A percentile compares a stretch with the other conserved stretches of the same genome.
Evolutionary conservation across 2,329 filamentous ascomycete genomes (phyloP).

Genomic region (Trichoderma arundinaceum): DNA sequence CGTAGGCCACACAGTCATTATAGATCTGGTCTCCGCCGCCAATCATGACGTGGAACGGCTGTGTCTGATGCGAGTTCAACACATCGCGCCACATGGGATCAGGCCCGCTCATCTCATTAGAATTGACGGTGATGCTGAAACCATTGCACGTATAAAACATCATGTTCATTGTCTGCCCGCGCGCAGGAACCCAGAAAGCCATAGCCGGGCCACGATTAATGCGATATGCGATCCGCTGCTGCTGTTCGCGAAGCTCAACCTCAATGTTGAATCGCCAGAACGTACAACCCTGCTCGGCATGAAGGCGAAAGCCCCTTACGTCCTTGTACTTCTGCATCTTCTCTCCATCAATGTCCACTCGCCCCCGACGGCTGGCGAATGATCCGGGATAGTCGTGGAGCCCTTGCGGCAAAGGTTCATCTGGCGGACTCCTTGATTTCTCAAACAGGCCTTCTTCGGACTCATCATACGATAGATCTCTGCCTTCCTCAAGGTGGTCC

Average conservation of each 20-base stretch:
- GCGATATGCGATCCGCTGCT: slow-evolving; percentile 90
- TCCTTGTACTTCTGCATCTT: slow-evolving; percentile 81
- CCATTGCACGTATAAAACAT: slow-evolving; percentile 99
- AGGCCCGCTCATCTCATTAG: slow-evolving; percentile 83
- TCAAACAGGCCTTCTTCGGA: slow-evolving; percentile 85
- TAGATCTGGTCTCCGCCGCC: slow-evolving; percentile 97
- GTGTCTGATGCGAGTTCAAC: slow-evolving; percentile 85
- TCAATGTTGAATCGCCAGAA: slow-evolving; percentile 99
- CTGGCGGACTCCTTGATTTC: slow-evolving; percentile 60
- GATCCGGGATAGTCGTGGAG: slow-evolving; percentile 57
- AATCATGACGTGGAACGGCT: slow-evolving; percentile 97
- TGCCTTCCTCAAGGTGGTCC: slow-evolving; percentile 79
- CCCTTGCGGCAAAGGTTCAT: slow-evolving; percentile 51
- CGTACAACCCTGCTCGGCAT: slow-evolving; percentile 83
- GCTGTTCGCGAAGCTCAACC: slow-evolving; percentile 77
- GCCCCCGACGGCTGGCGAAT: slow-evolving; percentile 60
- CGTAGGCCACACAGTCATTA: slow-evolving; percentile 80
- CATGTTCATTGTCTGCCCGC: slow-evolving; percentile 89
- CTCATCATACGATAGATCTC: slow-evolving; percentile 80
- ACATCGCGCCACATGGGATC: slow-evolving; percentile 98
- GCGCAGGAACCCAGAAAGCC: slow-evolving; percentile 92
- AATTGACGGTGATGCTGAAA: slow-evolving; percentile 80
- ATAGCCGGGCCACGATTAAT: slow-evolving; percentile 90
- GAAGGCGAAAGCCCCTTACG: slow-evolving; percentile 79
- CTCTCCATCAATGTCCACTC: slow-evolving; percentile 73